Conservation (phyloP, 148 eudicot species). For the Simmondsia chinensis region DNA sequence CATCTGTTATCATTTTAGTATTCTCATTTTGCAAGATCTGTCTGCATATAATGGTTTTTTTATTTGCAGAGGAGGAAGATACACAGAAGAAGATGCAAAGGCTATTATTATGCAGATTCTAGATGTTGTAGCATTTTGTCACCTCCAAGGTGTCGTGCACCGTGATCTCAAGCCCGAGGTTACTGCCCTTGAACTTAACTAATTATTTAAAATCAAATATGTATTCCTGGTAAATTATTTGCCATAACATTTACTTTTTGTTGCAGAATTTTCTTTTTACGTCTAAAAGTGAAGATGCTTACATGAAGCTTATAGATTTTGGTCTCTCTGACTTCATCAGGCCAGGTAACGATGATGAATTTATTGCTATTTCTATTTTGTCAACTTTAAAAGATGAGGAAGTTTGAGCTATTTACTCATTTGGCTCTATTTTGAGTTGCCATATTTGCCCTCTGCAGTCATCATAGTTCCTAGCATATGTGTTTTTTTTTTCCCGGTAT, state of each 20-base stretch:
- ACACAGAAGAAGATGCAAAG: constrained; percentile 57
- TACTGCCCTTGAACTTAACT: constrained; percentile 13
- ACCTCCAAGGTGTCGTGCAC: constrained; percentile 76
- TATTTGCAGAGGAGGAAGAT: constrained; percentile 53
- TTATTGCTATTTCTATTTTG: background rate
- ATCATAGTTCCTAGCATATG: too few relatives aligned
- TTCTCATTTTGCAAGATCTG: background rate
- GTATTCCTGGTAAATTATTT: background rate
- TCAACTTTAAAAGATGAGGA: background rate
- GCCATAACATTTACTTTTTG: constrained; percentile 6
- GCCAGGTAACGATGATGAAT: constrained; percentile 32
- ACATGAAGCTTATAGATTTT: constrained; percentile 71
- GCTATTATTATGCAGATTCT: constrained; percentile 46
- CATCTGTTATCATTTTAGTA: background rate
- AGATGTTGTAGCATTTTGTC: constrained; percentile 62
- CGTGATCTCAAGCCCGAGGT: constrained; percentile 80
- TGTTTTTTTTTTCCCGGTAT: too few relatives aligned
- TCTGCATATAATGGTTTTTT: constrained; percentile 4
- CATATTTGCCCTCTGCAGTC: background rate
- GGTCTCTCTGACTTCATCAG: constrained; percentile 67
- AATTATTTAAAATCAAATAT: background rate
- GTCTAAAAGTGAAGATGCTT: constrained; percentile 52
- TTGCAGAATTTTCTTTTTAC: constrained; percentile 63
- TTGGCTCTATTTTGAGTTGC: background rate
- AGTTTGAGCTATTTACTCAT: background rate